Percentiles rank a stretch among this genome's conserved stretches.
These are phyloP conservation scores for Microdochium trichocladiopsis DNA, from an alignment of 2,329 filamentous ascomycete genomes.

Conservation along the genomic window DNA sequence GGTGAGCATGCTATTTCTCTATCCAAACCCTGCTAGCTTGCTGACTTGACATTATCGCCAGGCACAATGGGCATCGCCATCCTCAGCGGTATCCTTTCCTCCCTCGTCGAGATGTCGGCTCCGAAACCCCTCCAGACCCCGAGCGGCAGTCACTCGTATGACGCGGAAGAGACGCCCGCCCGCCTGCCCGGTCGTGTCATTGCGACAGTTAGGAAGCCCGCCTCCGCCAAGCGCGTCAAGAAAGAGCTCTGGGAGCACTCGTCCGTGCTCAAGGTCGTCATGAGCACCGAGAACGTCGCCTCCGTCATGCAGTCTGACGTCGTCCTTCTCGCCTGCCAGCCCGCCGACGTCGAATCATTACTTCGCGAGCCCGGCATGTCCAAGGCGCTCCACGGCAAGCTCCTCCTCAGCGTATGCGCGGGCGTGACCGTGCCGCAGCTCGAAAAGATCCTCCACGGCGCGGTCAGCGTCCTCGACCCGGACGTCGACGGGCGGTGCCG, in stretches of 20 bases:
- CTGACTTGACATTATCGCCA: no score
- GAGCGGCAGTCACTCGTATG: conserved; percentile 32
- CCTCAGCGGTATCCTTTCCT: conserved; percentile 69
- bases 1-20: conserved; percentile 47
- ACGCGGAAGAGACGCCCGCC: conserved; percentile 39
- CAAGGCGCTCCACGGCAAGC: conserved; percentile 68
- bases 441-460: conserved; percentile 53
- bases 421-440: conserved; percentile 68
- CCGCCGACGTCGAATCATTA: conserved; percentile 64
- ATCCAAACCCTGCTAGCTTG: no score
- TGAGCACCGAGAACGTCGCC: conserved; percentile 60
- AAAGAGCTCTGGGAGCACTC: conserved; percentile 57
- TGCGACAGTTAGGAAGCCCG: conserved; percentile 68
- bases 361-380: conserved; percentile 61
- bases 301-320: conserved; percentile 64
- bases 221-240: conserved; percentile 63
- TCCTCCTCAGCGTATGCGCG: conserved; percentile 75
- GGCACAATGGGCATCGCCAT: conserved; percentile 84
- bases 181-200: conserved; percentile 69
- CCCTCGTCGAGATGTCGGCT: conserved; percentile 48
- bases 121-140: conserved; percentile 36
- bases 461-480: conserved; percentile 37
- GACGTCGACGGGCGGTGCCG: conserved; percentile 45
- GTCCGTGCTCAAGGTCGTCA: conserved; percentile 55
- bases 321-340: conserved; percentile 74